A percentile compares a stretch with the other conserved stretches of the same genome.
Conservation (phyloP, 352 stramenopile genomes). For the Peronospora belbahrii region DNA sequence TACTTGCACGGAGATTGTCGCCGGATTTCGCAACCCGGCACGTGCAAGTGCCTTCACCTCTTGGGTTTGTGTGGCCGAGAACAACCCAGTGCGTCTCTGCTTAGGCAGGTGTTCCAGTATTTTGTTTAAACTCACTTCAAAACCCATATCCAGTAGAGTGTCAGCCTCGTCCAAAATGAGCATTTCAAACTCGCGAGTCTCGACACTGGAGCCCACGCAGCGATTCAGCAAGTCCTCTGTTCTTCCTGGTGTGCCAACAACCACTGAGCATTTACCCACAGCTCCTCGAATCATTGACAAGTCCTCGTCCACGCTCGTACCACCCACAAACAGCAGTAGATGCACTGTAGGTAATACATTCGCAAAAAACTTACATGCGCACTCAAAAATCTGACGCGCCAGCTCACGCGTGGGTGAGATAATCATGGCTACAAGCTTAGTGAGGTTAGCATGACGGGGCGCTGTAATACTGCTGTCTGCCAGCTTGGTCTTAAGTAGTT, state of each 20-base stretch:
- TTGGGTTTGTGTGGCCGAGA: constrained; percentile 88
- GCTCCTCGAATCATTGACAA: constrained; percentile 51
- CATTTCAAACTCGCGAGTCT: constrained; percentile 92
- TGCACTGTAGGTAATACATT: constrained; percentile 55
- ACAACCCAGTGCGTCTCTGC: constrained; percentile 93
- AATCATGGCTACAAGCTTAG: constrained; percentile 76
- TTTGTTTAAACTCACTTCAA: constrained; percentile 91
- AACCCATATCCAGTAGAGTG: constrained; percentile 96
- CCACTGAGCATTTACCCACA: constrained; percentile 56
- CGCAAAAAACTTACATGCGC: constrained; percentile 52
- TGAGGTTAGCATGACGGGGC: constrained; percentile 39
- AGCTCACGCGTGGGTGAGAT: constrained; percentile 87
- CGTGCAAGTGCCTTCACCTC: constrained; percentile 94
- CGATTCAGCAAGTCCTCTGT: constrained; percentile 84
- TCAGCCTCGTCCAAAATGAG: constrained; percentile 99
- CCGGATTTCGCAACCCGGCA: constrained; percentile 96
- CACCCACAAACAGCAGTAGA: constrained; percentile 86
- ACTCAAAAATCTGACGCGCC: constrained; percentile 80
- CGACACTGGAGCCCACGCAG: constrained; percentile 68
- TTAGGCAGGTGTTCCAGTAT: constrained; percentile 95
- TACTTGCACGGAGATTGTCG: constrained; percentile 96
- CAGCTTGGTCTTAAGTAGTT: constrained; percentile 79
- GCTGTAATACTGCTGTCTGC: constrained; percentile 48
- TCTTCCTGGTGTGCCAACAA: constrained; percentile 78
- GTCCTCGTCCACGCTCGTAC: constrained; percentile 85